These are phyloP conservation scores for Rhexocercosporidium sp. DNA, from an alignment of 2,329 filamentous ascomycete species.

Conservation along the genomic window DNA sequence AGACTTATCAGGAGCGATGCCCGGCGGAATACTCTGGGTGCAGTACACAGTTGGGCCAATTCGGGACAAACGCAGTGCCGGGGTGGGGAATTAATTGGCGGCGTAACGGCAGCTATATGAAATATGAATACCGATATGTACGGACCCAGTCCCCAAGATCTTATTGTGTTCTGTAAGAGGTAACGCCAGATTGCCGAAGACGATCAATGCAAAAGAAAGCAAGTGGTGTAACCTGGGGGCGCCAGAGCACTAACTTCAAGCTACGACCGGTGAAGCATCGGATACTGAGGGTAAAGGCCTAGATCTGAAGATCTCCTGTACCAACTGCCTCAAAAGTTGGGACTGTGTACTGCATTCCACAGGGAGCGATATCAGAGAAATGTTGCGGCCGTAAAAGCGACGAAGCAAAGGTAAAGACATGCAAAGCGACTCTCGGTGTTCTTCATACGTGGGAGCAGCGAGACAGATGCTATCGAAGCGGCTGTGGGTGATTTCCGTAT, in stretches of 20 bases:
- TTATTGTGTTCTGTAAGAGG: conserved; percentile 24
- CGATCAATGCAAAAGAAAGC: conserved; percentile 24
- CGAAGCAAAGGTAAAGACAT: background rate
- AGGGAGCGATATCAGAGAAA: background rate
- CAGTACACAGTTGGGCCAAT: conserved; percentile 4
- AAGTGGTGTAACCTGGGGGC: conserved; percentile 8
- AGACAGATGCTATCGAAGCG: background rate
- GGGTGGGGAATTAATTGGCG: conserved; percentile 19
- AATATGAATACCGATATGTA: conserved; percentile 27
- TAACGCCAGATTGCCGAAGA: conserved; percentile 35
- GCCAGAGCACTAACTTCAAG: background rate
- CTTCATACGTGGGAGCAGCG: background rate
- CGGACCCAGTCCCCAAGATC: conserved; percentile 32
- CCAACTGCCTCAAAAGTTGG: background rate
- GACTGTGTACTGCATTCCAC: background rate
- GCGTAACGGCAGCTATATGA: conserved; percentile 8
- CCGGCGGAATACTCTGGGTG: conserved; percentile 1
- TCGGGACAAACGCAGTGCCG: background rate
- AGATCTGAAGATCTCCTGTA: background rate
- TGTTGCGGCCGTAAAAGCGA: background rate
- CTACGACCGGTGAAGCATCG: conserved; percentile 8
- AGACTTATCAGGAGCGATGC: conserved; percentile 4
- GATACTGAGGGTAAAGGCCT: background rate
- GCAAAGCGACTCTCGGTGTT: background rate
- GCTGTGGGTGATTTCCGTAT: background rate